Percentiles rank a stretch among this genome's conserved stretches.
Evolutionary conservation across 129 eudicot species (phyloP).

Genomic region (Silybum marianum): DNA sequence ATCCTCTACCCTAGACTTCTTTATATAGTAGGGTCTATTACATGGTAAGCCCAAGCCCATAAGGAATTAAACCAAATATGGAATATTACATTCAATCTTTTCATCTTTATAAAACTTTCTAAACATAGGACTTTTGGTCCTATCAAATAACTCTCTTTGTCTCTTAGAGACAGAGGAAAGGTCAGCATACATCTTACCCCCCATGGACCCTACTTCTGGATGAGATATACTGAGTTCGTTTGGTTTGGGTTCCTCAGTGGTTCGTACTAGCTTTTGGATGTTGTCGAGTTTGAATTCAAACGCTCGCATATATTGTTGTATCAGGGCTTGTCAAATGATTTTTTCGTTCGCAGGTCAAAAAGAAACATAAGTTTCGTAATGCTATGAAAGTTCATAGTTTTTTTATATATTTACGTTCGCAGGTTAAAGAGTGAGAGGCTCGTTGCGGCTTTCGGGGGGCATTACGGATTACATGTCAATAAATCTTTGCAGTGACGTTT

Average conservation of each 20-base stretch:
- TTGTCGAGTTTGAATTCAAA: not conserved
- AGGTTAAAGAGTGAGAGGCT: conserved; percentile 2
- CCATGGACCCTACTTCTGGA: not conserved
- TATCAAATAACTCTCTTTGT: not conserved
- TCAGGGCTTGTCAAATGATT: not conserved
- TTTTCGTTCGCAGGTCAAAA: not conserved
- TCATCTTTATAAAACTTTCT: no score
- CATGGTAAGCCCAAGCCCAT: no score
- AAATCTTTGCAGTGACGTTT: conserved; percentile 15
- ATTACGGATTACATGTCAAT: not conserved
- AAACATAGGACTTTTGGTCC: no score
- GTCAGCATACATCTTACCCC: no score
- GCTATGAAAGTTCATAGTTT: not conserved
- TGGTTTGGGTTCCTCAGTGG: not conserved
- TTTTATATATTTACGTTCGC: not conserved
- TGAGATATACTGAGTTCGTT: not conserved
- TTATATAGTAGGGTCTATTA: no score
- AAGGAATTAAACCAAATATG: no score
- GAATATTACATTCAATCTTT: no score
- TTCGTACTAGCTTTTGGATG: not conserved
- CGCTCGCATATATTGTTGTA: no score
- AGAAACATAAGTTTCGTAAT: not conserved
- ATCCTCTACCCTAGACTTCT: no score
- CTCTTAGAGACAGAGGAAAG: not conserved
- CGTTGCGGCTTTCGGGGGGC: conserved; percentile 1